Evolutionary conservation across 2,329 filamentous ascomycete genomes (phyloP).

Genomic region (Pestalotiopsis sp.): DNA sequence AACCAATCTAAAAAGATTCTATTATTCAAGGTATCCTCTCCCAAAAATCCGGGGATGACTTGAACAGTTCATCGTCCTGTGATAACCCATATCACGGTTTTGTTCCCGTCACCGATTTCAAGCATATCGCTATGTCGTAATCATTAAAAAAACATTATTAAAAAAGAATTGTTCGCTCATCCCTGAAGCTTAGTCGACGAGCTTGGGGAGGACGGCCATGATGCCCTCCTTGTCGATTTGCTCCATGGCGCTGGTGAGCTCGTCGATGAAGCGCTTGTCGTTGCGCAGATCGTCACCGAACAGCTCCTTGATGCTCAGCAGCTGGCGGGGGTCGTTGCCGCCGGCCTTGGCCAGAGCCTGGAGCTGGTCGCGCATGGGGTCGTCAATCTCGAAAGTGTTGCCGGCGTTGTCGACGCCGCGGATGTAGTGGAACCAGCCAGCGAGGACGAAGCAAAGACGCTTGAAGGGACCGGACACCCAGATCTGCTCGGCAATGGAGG

Average conservation of each 20-base stretch:
- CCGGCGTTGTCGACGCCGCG: slow-evolving; percentile 52
- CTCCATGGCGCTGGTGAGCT: slow-evolving; percentile 50
- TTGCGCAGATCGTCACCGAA: slow-evolving; percentile 54
- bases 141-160: slow-evolving; percentile 1
- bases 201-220: slow-evolving; percentile 52
- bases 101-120: background rate
- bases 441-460: slow-evolving; percentile 50
- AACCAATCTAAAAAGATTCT: background rate
- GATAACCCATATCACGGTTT: background rate
- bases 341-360: slow-evolving; percentile 47
- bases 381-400: slow-evolving; percentile 43
- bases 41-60: background rate
- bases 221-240: slow-evolving; percentile 49
- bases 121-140: background rate
- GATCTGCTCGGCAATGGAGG: slow-evolving; percentile 49
- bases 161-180: background rate
- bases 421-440: slow-evolving; percentile 51
- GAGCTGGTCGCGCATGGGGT: slow-evolving; percentile 52
- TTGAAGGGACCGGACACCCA: slow-evolving; percentile 47
- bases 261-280: slow-evolving; percentile 49
- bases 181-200: slow-evolving; percentile 25
- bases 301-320: slow-evolving; percentile 49
- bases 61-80: background rate
- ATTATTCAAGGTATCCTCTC: background rate
- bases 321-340: slow-evolving; percentile 40